A percentile compares a stretch with the other conserved stretches of the same genome.
Evolutionary conservation across 805 yeast genomes (phyloP).

Genomic region (Scheffersomyces ergatensis): DNA sequence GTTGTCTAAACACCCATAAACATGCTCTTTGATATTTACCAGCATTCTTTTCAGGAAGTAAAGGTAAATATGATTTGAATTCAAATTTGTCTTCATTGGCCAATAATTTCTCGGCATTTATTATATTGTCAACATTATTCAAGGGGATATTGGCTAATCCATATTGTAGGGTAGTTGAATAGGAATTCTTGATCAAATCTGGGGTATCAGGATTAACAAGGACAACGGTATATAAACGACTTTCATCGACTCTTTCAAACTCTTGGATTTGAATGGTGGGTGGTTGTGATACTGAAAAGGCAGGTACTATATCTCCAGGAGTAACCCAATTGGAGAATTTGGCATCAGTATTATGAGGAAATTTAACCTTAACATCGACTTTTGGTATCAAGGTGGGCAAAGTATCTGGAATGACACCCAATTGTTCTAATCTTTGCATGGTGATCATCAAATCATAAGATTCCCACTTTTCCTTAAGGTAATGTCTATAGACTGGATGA

Average conservation of each 20-base stretch:
- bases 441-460: conserved; percentile 65
- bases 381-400: conserved; percentile 82
- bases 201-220: conserved; percentile 93
- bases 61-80: conserved; percentile 67
- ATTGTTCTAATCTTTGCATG: conserved; percentile 89
- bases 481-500: conserved; percentile 76
- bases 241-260: conserved; percentile 48
- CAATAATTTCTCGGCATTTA: conserved; percentile 44
- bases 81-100: conserved; percentile 22
- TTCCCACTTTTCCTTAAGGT: conserved; percentile 72
- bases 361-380: conserved; percentile 71
- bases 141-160: conserved; percentile 70
- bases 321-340: conserved; percentile 66
- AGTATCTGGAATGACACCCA: conserved; percentile 89
- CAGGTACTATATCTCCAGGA: conserved; percentile 76
- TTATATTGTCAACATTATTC: conserved; percentile 53
- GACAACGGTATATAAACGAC: conserved; percentile 68
- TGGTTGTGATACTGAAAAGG: conserved; percentile 68
- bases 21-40: conserved; percentile 73
- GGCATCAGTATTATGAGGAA: conserved; percentile 59
- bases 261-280: conserved; percentile 80
- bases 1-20: conserved; percentile 88
- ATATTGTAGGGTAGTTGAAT: conserved; percentile 70
- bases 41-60: conserved; percentile 85
- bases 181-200: conserved; percentile 66